Evolutionary conservation across 768 basidiomycete genomes (phyloP), one percentile per base, ranked within the genome.

Genomic region (Phaffia australis): DNA sequence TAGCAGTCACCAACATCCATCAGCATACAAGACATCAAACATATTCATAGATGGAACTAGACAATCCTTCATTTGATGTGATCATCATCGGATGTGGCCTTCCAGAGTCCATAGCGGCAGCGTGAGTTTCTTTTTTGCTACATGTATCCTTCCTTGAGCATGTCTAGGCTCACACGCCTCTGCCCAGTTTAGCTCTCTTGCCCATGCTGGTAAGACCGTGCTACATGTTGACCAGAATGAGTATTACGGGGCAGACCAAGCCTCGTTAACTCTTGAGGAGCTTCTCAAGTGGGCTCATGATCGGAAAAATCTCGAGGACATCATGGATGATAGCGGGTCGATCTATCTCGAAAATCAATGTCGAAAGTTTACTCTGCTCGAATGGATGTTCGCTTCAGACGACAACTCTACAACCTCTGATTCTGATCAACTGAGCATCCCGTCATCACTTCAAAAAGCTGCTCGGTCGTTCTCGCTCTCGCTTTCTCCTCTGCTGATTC

Each of bases 191-290:
- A 97, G 93, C 51, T 86, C 93, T 0, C 82, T 98, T 54, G 84
- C 93, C 0, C 92, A 90, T 76, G 84, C 88, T 58, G 90, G 91
- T 54, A 85, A 87, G 76, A 87, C 83, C 68, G 85, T 97, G 30
- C 88, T 88, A 0, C 94, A 98, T 71, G 77, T 97, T 69, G 94
- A 98, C 75, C 76, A 80, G 21, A 88, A 92, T 70, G 74, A 82
- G 0, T 88, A 90, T 75, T 98, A 98, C 72, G 94, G 93, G 55
- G 85, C 81, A 18, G 79, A 84, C 56, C 84, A 91, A 74, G 90
- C 93, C 0, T 87, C 85, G 29, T 75, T 97, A 30, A 85, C 87
- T 0, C 78, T 93, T 1, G 84, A 88, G 64, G 94, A 98, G 73
- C 80, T 95, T 21, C 73, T 83, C 18, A 29, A 80, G 55, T 93